Conservation (phyloP, 768 basidiomycete species). For the Pisolithus microcarpus region DNA sequence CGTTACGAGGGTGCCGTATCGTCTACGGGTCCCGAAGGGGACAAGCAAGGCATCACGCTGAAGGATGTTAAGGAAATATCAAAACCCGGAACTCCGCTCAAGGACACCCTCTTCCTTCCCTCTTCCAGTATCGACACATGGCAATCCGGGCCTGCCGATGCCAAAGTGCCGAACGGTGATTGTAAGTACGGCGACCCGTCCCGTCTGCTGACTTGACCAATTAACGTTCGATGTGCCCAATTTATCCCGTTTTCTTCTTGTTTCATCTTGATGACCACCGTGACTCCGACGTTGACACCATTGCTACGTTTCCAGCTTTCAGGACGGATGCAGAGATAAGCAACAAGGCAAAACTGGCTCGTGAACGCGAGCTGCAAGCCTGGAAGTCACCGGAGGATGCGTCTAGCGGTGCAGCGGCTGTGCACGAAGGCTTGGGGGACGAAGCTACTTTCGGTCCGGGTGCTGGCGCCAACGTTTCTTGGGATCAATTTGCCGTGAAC, state of each 20-base stretch:
- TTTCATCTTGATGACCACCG: neutral
- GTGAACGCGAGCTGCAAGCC: constrained; percentile 75
- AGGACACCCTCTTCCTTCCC: constrained; percentile 63
- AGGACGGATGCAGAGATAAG: constrained; percentile 74
- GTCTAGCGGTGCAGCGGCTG: constrained; percentile 24
- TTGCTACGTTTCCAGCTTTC: constrained; percentile 47
- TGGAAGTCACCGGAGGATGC: constrained; percentile 49
- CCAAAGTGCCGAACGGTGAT: constrained; percentile 61
- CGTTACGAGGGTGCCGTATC: constrained; percentile 70
- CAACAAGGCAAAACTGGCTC: constrained; percentile 42
- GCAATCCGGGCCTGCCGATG: constrained; percentile 68
- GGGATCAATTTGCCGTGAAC: constrained; percentile 95
- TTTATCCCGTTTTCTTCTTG: neutral
- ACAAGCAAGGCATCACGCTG: constrained; percentile 64
- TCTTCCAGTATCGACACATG: constrained; percentile 68
- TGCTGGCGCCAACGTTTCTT: constrained; percentile 37
- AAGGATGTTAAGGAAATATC: constrained; percentile 73
- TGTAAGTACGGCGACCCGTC: constrained; percentile 38
- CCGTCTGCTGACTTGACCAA: neutral
- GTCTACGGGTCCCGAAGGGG: constrained; percentile 56
- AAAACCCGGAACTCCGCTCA: constrained; percentile 58
- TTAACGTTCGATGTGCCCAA: no score
- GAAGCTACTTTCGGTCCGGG: constrained; percentile 65
- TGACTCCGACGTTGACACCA: constrained; percentile 5
- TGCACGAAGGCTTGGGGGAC: constrained; percentile 38